These are phyloP conservation scores for Chlorella sp. DNA, from an alignment of 139 green algal genomes.

Conservation along the genomic window DNA sequence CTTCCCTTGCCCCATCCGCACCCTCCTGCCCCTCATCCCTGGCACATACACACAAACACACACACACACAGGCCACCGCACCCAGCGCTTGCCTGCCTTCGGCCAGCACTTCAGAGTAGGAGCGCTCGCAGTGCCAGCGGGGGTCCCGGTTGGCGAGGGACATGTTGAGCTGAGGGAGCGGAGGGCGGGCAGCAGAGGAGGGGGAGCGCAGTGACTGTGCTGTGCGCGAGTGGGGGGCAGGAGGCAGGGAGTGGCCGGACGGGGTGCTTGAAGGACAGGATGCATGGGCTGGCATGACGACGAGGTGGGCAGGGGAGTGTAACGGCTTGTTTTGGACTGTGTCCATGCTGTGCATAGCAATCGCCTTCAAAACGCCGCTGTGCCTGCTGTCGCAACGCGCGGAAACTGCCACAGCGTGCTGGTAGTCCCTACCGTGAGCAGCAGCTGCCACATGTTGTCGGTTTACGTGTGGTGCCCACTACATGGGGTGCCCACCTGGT, in stretches of 20 bases:
- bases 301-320: neutral
- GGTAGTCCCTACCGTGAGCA: no score
- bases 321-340: no score
- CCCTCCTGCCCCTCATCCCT: neutral
- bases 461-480: no score
- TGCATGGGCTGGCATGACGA: neutral
- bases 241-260: no score
- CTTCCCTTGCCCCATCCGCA: slow-evolving; percentile 24
- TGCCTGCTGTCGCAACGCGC: slow-evolving; percentile 49
- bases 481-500: slow-evolving; percentile 51
- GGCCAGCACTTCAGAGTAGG: slow-evolving; percentile 31
- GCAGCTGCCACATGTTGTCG: no score
- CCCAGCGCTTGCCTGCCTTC: slow-evolving; percentile 2
- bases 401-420: neutral
- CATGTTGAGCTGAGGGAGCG: slow-evolving; percentile 46
- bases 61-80: neutral
- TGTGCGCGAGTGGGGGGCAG: neutral
- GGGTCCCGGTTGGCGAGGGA: slow-evolving; percentile 47
- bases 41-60: neutral
- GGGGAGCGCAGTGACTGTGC: neutral
- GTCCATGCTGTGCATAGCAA: no score
- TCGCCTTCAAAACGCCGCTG: slow-evolving; percentile 39
- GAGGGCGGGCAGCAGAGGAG: neutral
- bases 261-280: neutral
- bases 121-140: slow-evolving; percentile 67